Evolutionary conservation across 2,329 filamentous ascomycete genomes (phyloP).

Genomic region (Colletotrichum spaethianum): DNA sequence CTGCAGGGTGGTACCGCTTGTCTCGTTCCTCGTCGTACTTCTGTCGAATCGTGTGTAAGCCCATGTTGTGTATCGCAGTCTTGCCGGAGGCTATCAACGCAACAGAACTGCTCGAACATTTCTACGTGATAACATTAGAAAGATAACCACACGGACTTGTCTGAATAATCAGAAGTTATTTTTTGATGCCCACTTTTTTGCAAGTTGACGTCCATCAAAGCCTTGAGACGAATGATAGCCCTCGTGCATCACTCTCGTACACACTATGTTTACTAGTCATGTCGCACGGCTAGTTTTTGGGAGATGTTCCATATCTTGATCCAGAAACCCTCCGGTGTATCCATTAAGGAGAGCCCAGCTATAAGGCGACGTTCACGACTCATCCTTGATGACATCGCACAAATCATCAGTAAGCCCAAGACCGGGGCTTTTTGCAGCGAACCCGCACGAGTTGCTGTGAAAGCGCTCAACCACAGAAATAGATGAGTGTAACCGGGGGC

Average conservation of each 20-base stretch:
- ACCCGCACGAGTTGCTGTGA: neutral
- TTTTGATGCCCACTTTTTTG: too few relatives aligned
- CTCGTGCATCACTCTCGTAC: neutral
- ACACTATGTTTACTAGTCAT: neutral
- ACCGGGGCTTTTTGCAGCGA: neutral
- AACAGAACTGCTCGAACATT: too few relatives aligned
- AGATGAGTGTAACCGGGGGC: too few relatives aligned
- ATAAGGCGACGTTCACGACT: neutral
- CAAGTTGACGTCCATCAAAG: too few relatives aligned
- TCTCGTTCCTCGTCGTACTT: conserved; percentile 7
- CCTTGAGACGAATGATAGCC: neutral
- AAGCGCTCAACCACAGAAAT: neutral
- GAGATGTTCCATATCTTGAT: neutral
- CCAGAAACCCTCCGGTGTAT: neutral
- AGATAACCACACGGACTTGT: neutral
- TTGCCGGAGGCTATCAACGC: neutral
- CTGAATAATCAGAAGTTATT: neutral
- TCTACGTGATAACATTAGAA: neutral
- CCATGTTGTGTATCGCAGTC: neutral
- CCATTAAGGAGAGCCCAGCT: neutral
- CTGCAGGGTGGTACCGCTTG: neutral
- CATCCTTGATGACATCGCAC: neutral
- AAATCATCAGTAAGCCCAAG: neutral
- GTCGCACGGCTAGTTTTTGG: neutral
- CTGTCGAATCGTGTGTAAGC: neutral